Evolutionary conservation across 2,329 filamentous ascomycete species (phyloP).

Genomic region (Pyricularia pennisetigena): DNA sequence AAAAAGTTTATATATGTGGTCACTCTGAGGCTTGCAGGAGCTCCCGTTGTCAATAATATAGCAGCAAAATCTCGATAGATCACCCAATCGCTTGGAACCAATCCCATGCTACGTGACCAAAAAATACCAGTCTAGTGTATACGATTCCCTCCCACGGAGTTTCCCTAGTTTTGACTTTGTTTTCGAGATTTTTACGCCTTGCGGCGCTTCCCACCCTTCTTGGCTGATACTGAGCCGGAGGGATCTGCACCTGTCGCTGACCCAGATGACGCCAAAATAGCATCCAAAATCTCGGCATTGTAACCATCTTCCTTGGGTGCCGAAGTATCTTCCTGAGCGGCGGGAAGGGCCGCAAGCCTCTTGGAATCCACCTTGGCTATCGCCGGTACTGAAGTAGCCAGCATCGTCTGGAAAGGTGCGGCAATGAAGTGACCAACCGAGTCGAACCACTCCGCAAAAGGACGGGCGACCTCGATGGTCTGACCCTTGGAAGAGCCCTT

Average conservation of each 20-base stretch:
- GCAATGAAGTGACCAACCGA: slow-evolving; percentile 60
- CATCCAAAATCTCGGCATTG: slow-evolving; percentile 37
- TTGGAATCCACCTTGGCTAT: slow-evolving; percentile 59
- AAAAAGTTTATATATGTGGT: background rate
- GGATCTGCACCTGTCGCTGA: slow-evolving; percentile 11
- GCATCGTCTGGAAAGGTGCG: slow-evolving; percentile 67
- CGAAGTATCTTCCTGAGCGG: slow-evolving; percentile 25
- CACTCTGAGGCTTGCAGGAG: background rate
- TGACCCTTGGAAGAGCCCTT: slow-evolving; percentile 24
- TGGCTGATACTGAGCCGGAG: slow-evolving; percentile 14
- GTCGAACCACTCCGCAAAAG: slow-evolving; percentile 74
- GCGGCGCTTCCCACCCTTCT: slow-evolving; percentile 34
- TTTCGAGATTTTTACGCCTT: slow-evolving; percentile 23
- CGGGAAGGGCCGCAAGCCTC: slow-evolving; percentile 28
- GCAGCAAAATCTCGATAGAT: background rate
- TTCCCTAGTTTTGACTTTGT: background rate
- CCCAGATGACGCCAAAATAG: slow-evolving; percentile 23
- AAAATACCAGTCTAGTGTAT: background rate
- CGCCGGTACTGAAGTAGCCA: slow-evolving; percentile 56
- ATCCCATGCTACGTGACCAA: background rate
- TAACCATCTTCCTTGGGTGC: slow-evolving; percentile 12
- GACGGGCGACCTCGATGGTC: slow-evolving; percentile 44
- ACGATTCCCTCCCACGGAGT: background rate
- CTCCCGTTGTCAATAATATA: background rate
- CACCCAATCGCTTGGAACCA: background rate